Conservation (phyloP, 805 yeast genomes). For the Ogataea henricii region DNA sequence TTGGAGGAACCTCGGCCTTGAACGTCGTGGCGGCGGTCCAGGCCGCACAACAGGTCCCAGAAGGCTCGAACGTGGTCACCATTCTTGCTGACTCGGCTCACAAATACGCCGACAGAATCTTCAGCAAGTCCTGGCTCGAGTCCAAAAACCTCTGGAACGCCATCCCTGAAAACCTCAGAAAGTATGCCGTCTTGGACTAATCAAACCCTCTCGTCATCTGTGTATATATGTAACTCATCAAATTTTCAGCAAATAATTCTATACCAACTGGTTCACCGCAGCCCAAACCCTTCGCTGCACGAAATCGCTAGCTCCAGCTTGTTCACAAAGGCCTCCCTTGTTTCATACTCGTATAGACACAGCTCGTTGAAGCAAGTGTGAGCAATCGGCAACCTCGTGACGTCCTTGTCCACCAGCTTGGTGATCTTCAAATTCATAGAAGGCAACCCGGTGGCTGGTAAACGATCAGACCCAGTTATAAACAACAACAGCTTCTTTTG, state of each 20-base stretch:
- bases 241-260: background rate
- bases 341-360: conserved; percentile 66
- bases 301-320: conserved; percentile 71
- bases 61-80: conserved; percentile 80
- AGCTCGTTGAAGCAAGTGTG: conserved; percentile 96
- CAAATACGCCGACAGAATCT: conserved; percentile 80
- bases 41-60: conserved; percentile 76
- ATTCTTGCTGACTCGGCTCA: conserved; percentile 90
- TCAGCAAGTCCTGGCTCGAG: conserved; percentile 76
- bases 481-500: conserved; percentile 71
- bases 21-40: conserved; percentile 87
- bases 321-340: conserved; percentile 51
- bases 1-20: conserved; percentile 89
- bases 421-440: conserved; percentile 74
- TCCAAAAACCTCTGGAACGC: conserved; percentile 63
- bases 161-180: conserved; percentile 69
- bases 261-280: conserved; percentile 18
- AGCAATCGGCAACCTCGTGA: conserved; percentile 69
- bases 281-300: conserved; percentile 86
- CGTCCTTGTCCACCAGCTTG: conserved; percentile 32
- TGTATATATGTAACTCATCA: background rate
- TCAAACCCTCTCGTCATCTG: background rate
- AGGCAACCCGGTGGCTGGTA: conserved; percentile 91
- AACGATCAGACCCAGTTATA: conserved; percentile 86
- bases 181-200: conserved; percentile 58